These are phyloP conservation scores for Chrysoporthe puriensis DNA, from an alignment of 2,329 filamentous ascomycete genomes.

Conservation along the genomic window DNA sequence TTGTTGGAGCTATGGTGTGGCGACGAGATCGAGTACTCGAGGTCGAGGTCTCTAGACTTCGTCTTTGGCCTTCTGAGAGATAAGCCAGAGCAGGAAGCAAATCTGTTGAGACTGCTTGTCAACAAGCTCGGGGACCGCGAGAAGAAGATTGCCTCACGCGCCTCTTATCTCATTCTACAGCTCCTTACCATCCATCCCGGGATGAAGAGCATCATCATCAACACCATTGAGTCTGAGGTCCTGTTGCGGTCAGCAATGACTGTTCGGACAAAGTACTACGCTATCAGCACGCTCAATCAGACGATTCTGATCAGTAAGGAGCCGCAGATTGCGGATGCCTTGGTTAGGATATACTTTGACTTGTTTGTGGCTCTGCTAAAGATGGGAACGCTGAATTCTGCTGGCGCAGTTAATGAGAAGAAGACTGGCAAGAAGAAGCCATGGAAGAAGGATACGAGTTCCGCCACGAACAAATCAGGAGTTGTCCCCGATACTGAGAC, in stretches of 20 bases:
- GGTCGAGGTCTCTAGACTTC: conserved; percentile 85
- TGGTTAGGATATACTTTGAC: conserved; percentile 90
- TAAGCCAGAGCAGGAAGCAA: conserved; percentile 96
- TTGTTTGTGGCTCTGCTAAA: conserved; percentile 85
- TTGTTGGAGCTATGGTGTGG: conserved; percentile 90
- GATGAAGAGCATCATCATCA: conserved; percentile 90
- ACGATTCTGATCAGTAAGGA: conserved; percentile 89
- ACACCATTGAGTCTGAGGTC: conserved; percentile 83
- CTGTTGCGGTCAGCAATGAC: conserved; percentile 87
- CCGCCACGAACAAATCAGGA: conserved; percentile 42
- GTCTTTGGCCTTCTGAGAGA: conserved; percentile 90
- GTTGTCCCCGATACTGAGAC: conserved; percentile 64
- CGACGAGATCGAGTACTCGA: conserved; percentile 93
- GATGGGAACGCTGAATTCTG: conserved; percentile 48
- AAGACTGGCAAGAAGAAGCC: conserved; percentile 45
- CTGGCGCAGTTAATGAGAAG: conserved; percentile 44
- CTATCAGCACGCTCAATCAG: conserved; percentile 95
- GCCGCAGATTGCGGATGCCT: conserved; percentile 74
- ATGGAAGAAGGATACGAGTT: conserved; percentile 34
- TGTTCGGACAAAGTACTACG: conserved; percentile 90
- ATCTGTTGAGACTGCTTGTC: conserved; percentile 85
- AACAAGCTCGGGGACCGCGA: conserved; percentile 97
- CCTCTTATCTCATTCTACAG: conserved; percentile 92
- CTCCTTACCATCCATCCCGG: conserved; percentile 85
- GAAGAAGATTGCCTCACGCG: conserved; percentile 91